phyloP scores from a whole-genome alignment of 768 basidiomycete genomes.

The Lentinula guzmanii region DNA sequence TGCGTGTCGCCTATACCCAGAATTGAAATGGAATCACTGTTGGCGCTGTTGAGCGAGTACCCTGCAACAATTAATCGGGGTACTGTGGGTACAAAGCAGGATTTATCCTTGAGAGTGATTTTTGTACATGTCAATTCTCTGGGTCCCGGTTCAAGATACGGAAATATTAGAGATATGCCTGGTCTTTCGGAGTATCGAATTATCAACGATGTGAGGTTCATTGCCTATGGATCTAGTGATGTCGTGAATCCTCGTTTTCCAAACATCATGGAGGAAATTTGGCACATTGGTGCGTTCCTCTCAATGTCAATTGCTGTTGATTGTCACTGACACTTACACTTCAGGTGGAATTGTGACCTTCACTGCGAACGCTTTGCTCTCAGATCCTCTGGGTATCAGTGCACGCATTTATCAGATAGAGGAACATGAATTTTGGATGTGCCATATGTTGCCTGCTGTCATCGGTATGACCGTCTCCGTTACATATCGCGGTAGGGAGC shows the following conservation, averaged over 20 bases:
- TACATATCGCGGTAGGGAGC: constrained; percentile 19
- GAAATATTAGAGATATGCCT: constrained; percentile 39
- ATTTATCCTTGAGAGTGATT: neutral
- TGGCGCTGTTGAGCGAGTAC: neutral
- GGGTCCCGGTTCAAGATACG: neutral
- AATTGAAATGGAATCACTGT: neutral
- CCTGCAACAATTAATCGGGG: neutral
- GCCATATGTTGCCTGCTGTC: constrained; percentile 60
- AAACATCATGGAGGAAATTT: constrained; percentile 53
- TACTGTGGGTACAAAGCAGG: neutral
- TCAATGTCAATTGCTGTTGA: neutral
- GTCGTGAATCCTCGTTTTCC: constrained; percentile 48
- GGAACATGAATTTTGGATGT: constrained; percentile 62
- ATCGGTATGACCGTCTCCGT: constrained; percentile 49
- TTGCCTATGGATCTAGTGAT: constrained; percentile 63
- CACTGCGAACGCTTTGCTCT: constrained; percentile 52
- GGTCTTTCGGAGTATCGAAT: constrained; percentile 38
- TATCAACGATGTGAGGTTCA: constrained; percentile 48
- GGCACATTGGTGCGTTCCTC: constrained; percentile 46
- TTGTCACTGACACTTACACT: neutral
- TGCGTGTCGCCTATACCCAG: neutral
- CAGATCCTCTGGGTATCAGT: constrained; percentile 43
- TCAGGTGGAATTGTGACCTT: constrained; percentile 73
- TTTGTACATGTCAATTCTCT: constrained; percentile 2
- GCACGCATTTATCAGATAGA: constrained; percentile 44